A percentile compares a stretch with the other conserved stretches of the same genome.
These are phyloP conservation scores for Pseudodiploospora longispora DNA, from an alignment of 2,329 filamentous ascomycete species.

Conservation along the genomic window DNA sequence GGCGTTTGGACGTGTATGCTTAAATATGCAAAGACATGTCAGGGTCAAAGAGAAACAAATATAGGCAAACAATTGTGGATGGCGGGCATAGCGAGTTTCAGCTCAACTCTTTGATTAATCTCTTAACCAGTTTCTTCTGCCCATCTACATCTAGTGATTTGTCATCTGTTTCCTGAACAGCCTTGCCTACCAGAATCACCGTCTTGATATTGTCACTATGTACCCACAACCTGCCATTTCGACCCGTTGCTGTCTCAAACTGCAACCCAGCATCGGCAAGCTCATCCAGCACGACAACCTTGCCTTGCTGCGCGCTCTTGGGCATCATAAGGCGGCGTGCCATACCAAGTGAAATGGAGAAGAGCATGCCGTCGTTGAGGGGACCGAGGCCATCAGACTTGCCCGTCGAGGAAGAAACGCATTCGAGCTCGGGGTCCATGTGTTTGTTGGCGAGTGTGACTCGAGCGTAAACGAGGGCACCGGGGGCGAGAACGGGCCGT, in stretches of 20 bases:
- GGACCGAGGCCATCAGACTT: conserved; percentile 84
- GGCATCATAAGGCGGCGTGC: conserved; percentile 69
- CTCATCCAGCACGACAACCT: conserved; percentile 68
- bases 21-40: too few relatives aligned
- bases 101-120: conserved; percentile 47
- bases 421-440: conserved; percentile 86
- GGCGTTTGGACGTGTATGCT: too few relatives aligned
- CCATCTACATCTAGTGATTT: conserved; percentile 52
- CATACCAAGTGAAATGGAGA: conserved; percentile 70
- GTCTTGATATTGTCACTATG: conserved; percentile 67
- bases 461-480: conserved; percentile 82
- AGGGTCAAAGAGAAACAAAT: too few relatives aligned
- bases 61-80: too few relatives aligned
- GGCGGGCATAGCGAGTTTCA: background rate
- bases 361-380: conserved; percentile 78
- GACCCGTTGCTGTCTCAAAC: conserved; percentile 89
- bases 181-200: conserved; percentile 70
- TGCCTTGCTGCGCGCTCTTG: conserved; percentile 52
- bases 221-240: conserved; percentile 90
- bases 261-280: conserved; percentile 67
- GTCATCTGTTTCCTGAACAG: conserved; percentile 71
- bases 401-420: conserved; percentile 76
- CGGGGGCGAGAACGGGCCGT: conserved; percentile 64
- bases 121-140: conserved; percentile 64
- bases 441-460: conserved; percentile 70